Percentiles rank a stretch among this genome's conserved stretches.
These are phyloP conservation scores for Haplosporangium sp. DNA, from an alignment of 371 early-diverging fungal genomes.

Conservation along the genomic window DNA sequence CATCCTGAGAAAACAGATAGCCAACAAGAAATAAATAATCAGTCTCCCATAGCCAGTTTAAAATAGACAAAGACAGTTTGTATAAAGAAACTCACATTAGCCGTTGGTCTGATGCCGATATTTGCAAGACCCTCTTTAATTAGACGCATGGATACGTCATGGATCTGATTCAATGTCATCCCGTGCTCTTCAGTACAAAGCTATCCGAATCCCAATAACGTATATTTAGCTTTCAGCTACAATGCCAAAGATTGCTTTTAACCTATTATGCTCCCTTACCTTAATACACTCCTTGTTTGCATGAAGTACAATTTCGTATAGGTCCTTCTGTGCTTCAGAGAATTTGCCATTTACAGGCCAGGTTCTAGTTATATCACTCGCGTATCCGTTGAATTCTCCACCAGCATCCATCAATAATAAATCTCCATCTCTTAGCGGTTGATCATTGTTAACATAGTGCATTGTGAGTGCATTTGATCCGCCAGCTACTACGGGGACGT, in stretches of 20 bases:
- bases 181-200: constrained; percentile 78
- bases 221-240: no score
- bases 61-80: not conserved
- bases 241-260: not conserved
- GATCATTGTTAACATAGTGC: constrained; percentile 95
- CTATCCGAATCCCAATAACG: constrained; percentile 24
- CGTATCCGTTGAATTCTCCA: constrained; percentile 90
- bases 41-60: no score
- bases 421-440: constrained; percentile 80
- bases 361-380: constrained; percentile 93
- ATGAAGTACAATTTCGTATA: constrained; percentile 89
- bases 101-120: constrained; percentile 71
- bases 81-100: constrained; percentile 58
- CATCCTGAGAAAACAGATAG: constrained; percentile 59
- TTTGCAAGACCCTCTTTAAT: constrained; percentile 74
- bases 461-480: constrained; percentile 92
- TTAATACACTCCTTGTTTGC: constrained; percentile 90
- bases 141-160: constrained; percentile 72
- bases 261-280: constrained; percentile 52
- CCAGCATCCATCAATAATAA: constrained; percentile 95
- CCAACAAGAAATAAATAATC: not conserved
- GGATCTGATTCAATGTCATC: constrained; percentile 86
- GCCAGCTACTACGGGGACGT: constrained; percentile 96
- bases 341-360: constrained; percentile 95
- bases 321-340: constrained; percentile 78